phyloP scores from a whole-genome alignment of 441 rosid species.

The Macaranga tanarius region DNA sequence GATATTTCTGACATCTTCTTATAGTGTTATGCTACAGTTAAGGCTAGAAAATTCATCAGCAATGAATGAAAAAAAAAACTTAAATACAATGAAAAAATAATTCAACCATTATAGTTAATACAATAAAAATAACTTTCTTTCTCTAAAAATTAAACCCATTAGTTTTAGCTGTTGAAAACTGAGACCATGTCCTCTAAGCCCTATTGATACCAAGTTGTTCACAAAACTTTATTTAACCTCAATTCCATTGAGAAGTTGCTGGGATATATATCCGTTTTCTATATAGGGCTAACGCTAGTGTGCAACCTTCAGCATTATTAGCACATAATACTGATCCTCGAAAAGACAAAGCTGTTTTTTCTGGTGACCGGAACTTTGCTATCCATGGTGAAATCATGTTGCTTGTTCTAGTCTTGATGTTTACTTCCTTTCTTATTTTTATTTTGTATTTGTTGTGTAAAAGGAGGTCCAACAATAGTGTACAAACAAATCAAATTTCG shows the following conservation, averaged over 20 bases:
- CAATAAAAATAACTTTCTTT: too few relatives aligned
- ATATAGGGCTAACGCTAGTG: slow-evolving; percentile 4
- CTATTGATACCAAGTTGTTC: too few relatives aligned
- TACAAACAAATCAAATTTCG: too few relatives aligned
- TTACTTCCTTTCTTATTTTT: slow-evolving; percentile 29
- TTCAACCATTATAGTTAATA: too few relatives aligned
- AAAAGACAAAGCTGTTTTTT: slow-evolving; percentile 22
- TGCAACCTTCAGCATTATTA: neutral
- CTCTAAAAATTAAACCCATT: too few relatives aligned
- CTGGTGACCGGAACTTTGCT: slow-evolving; percentile 40
- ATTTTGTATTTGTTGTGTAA: slow-evolving; percentile 26
- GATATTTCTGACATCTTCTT: neutral
- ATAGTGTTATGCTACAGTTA: slow-evolving; percentile 38
- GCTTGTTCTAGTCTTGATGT: slow-evolving; percentile 36
- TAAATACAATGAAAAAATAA: too few relatives aligned
- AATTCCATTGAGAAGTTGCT: too few relatives aligned
- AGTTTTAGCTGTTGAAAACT: too few relatives aligned
- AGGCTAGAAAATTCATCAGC: slow-evolving; percentile 68
- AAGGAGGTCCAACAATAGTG: slow-evolving; percentile 4
- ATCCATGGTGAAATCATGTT: slow-evolving; percentile 50
- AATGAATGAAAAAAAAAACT: too few relatives aligned
- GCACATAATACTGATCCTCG: slow-evolving; percentile 14
- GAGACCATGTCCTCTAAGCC: too few relatives aligned
- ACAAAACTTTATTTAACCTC: too few relatives aligned
- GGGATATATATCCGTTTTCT: neutral